phyloP scores from a whole-genome alignment of 768 basidiomycete species.

The Mycena belliarum region DNA sequence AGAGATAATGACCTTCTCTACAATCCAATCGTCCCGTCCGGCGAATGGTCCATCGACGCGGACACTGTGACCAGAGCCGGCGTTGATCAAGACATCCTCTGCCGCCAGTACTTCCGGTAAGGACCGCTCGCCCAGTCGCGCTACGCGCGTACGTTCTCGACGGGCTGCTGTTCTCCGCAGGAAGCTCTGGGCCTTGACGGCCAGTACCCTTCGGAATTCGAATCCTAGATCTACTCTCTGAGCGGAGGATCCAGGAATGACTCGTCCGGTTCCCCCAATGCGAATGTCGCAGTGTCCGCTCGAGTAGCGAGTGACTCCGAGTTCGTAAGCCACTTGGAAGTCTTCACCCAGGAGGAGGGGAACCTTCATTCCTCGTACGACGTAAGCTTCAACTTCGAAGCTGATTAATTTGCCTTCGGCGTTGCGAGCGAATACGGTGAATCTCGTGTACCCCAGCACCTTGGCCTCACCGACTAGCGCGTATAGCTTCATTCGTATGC shows the following conservation, averaged over 20 bases:
- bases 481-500: slow-evolving; percentile 16
- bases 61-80: slow-evolving; percentile 12
- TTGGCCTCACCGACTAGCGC: not conserved
- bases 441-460: slow-evolving; percentile 19
- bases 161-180: not conserved
- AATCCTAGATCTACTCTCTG: too few species aligned
- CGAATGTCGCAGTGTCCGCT: slow-evolving; percentile 14
- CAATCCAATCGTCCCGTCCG: too few species aligned
- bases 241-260: too few species aligned
- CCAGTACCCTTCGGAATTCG: too few species aligned
- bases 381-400: slow-evolving; percentile 28
- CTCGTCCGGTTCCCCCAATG: not conserved
- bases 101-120: too few species aligned
- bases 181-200: too few species aligned
- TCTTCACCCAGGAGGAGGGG: slow-evolving; percentile 7
- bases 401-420: not conserved
- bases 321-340: not conserved
- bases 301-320: not conserved
- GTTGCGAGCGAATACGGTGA: slow-evolving; percentile 5
- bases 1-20: slow-evolving; percentile 15
- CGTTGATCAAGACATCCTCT: not conserved
- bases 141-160: slow-evolving; percentile 2
- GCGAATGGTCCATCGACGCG: slow-evolving; percentile 10
- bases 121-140: not conserved
- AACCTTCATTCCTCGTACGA: slow-evolving; percentile 25